A percentile compares a stretch with the other conserved stretches of the same genome.
Conservation (phyloP, 2,329 filamentous ascomycete genomes). For the Penicillium sp. region DNA sequence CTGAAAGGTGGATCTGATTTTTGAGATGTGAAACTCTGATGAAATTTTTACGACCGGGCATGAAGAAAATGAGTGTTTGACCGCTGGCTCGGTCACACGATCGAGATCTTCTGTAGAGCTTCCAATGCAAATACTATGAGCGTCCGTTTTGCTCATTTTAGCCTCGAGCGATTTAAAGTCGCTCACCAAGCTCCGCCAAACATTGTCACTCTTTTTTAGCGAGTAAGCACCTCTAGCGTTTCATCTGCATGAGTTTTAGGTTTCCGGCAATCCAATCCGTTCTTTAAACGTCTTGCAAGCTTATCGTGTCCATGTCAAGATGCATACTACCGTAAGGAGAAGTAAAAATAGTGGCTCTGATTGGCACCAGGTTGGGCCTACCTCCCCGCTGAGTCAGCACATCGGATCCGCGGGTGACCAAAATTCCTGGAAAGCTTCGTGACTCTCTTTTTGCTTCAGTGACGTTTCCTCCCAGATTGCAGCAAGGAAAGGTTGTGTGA, state of each 20-base stretch:
- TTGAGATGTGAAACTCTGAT: not conserved
- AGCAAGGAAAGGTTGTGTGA: not conserved
- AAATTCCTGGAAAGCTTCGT: slow-evolving; percentile 9
- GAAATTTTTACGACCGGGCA: slow-evolving; percentile 5
- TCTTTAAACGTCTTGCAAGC: not conserved
- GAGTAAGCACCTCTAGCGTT: too few species aligned
- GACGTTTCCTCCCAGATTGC: not conserved
- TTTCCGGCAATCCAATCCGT: too few species aligned
- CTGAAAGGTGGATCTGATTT: slow-evolving; percentile 6
- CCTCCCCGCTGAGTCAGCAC: slow-evolving; percentile 7
- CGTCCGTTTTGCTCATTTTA: not conserved
- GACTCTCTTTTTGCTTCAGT: not conserved
- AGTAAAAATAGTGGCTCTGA: slow-evolving; percentile 11
- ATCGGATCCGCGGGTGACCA: slow-evolving; percentile 1
- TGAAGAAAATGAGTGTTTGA: slow-evolving; percentile 9
- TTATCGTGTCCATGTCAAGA: not conserved
- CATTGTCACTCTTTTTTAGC: too few species aligned
- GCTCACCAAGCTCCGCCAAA: too few species aligned
- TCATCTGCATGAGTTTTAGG: too few species aligned
- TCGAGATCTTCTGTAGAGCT: slow-evolving; percentile 1
- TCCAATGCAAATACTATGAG: slow-evolving; percentile 3
- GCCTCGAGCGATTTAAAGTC: not conserved
- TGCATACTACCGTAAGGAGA: not conserved
- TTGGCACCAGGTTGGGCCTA: not conserved
- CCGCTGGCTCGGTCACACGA: slow-evolving; percentile 19